Percentiles rank a stretch among this genome's conserved stretches.
These are phyloP conservation scores for Amauroascus niger DNA, from an alignment of 2,329 filamentous ascomycete species.

Conservation along the genomic window DNA sequence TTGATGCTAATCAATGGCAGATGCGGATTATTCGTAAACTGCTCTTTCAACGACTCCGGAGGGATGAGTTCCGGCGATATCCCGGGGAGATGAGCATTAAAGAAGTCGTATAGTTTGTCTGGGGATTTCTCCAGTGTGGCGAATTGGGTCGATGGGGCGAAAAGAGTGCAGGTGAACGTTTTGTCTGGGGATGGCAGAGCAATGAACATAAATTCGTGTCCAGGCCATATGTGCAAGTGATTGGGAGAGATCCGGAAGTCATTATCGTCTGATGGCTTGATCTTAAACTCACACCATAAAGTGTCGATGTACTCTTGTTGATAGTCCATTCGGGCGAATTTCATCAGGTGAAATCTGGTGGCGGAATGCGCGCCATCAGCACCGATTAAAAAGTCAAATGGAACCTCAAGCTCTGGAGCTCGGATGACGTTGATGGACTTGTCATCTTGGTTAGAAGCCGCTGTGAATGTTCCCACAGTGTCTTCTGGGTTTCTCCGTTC, in stretches of 20 bases:
- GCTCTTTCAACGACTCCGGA: slow-evolving; percentile 55
- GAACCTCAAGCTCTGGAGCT: slow-evolving; percentile 64
- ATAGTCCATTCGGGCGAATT: slow-evolving; percentile 82
- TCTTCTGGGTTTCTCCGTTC: slow-evolving; percentile 45
- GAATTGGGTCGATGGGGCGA: slow-evolving; percentile 66
- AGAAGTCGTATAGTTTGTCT: slow-evolving; percentile 68
- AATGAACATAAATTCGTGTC: slow-evolving; percentile 93
- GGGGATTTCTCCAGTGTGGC: slow-evolving; percentile 55
- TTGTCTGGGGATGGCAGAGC: slow-evolving; percentile 83
- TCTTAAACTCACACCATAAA: slow-evolving; percentile 91
- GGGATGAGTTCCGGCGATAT: slow-evolving; percentile 55
- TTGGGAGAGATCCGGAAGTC: slow-evolving; percentile 77
- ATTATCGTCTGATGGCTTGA: slow-evolving; percentile 47
- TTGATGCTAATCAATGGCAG: slow-evolving; percentile 90
- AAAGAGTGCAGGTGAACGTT: slow-evolving; percentile 90
- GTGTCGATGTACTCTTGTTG: slow-evolving; percentile 93
- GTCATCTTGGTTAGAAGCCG: slow-evolving; percentile 24
- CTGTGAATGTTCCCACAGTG: slow-evolving; percentile 24
- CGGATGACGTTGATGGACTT: slow-evolving; percentile 28
- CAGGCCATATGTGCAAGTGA: slow-evolving; percentile 96
- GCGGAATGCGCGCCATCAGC: slow-evolving; percentile 93
- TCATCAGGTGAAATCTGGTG: slow-evolving; percentile 90
- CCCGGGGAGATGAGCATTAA: slow-evolving; percentile 76
- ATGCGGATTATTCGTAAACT: slow-evolving; percentile 76
- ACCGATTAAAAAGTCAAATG: slow-evolving; percentile 89